Base-by-base conservation (phyloP, 106 monocot genomes). In the Dioscorea zingiberensis region DNA sequence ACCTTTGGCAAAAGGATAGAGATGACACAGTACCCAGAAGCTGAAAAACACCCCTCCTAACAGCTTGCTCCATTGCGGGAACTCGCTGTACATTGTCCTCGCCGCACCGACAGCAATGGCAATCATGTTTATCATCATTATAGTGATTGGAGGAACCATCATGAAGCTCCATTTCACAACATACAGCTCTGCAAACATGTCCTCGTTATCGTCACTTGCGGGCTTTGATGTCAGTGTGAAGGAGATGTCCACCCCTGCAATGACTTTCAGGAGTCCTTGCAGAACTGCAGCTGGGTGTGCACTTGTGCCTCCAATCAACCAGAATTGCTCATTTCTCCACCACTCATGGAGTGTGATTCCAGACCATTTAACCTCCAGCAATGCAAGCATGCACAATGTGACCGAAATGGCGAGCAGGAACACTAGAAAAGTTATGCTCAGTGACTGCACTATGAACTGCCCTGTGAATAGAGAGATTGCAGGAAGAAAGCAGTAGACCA, bases 321-420 rank as follows among this genome's bases (percentile, higher is more conserved):
- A 97, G 81, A 97, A 97, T 69, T 98, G 98, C 84, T 98, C 98
- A 60, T 98, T 98, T 2, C 98, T 19, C 98, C 98, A 98, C 98
- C 98, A 98, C 55, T 93, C 98, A 23, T 98, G 88, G 10, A 98
- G 74, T 4, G 98, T 87, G 27, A 98, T 93, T 32, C 93, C 93
- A 0, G 89, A 89, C 98, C 98, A 98, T 58, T 78, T 73, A 28
- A 98, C 84, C 80, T 98, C 93, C 27, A 98, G 81, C 48, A 97
- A 7, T 7, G 97, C 97, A 2, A 97, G 83, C 48, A 97, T 24
- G 66, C 88, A 97, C 48, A 97, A 71, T 0, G 97, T 92, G 59
- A 84, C 27, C 8, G 83, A 92, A 71, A 97, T 97, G 12, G 61
- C 65, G 28, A 97, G 73, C 3, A 97, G 85, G 49, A 97, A 81